Conservation (phyloP, 805 yeast species). For the Candida lessepsii region DNA sequence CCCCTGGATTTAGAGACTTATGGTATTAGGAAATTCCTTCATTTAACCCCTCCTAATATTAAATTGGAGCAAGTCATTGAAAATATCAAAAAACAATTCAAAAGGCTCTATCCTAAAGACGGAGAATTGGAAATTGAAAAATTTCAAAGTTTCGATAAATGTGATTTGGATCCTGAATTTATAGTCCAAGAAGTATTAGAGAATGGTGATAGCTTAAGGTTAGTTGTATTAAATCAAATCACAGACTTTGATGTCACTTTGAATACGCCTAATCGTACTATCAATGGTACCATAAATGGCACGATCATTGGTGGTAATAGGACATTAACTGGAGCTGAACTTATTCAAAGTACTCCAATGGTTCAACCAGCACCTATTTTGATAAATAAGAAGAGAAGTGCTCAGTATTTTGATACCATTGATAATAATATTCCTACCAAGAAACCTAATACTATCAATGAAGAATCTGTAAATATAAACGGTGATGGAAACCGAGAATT, state of each 20-base stretch:
- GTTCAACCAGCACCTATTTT: slow-evolving; percentile 25
- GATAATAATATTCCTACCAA: slow-evolving; percentile 25
- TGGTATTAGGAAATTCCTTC: slow-evolving; percentile 54
- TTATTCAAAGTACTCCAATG: slow-evolving; percentile 23
- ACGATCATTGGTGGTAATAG: neutral
- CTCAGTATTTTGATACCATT: slow-evolving; percentile 24
- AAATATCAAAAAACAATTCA: slow-evolving; percentile 56
- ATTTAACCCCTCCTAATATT: slow-evolving; percentile 52
- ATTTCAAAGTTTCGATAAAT: slow-evolving; percentile 63
- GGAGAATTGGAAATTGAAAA: slow-evolving; percentile 54
- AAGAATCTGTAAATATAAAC: too few species aligned
- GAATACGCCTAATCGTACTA: slow-evolving; percentile 3
- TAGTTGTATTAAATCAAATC: slow-evolving; percentile 28
- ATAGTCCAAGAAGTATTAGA: slow-evolving; percentile 61
- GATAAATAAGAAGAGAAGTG: slow-evolving; percentile 19
- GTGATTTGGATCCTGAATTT: slow-evolving; percentile 82
- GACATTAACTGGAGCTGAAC: slow-evolving; percentile 1
- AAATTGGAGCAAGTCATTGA: slow-evolving; percentile 48
- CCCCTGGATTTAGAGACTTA: slow-evolving; percentile 22
- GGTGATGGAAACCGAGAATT: too few species aligned
- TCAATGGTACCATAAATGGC: slow-evolving; percentile 1
- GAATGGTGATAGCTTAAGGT: slow-evolving; percentile 34
- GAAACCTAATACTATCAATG: slow-evolving; percentile 11
- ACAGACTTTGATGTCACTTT: slow-evolving; percentile 4
- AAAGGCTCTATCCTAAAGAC: slow-evolving; percentile 64